Conservation (phyloP, 1,284 basidiomycete species). For the Trametes sp. region DNA sequence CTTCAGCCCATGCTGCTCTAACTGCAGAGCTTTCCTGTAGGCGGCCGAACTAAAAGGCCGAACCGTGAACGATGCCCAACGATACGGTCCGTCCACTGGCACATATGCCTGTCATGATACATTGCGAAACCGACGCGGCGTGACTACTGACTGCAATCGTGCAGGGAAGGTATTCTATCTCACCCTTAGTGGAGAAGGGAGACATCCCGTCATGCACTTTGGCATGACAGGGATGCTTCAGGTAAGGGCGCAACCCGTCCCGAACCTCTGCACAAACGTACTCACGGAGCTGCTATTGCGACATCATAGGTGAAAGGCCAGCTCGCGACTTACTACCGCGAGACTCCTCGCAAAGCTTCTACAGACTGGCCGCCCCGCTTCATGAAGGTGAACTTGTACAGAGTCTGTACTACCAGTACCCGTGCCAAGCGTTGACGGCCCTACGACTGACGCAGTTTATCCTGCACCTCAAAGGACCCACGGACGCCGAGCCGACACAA, state of each 20-base stretch:
- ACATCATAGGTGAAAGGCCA: constrained; percentile 65
- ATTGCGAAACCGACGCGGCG: neutral
- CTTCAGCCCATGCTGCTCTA: neutral
- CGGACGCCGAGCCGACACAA: constrained; percentile 46
- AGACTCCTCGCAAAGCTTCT: constrained; percentile 56
- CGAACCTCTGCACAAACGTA: too few species aligned
- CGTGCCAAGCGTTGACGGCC: too few species aligned
- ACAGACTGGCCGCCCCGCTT: constrained; percentile 82
- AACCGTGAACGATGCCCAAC: constrained; percentile 62
- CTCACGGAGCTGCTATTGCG: too few species aligned
- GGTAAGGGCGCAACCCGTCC: constrained; percentile 43
- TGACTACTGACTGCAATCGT: neutral
- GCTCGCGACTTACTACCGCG: constrained; percentile 69
- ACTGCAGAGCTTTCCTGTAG: constrained; percentile 45
- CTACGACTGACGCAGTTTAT: constrained; percentile 58
- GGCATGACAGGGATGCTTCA: constrained; percentile 88
- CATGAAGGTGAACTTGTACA: constrained; percentile 59
- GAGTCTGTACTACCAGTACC: neutral
- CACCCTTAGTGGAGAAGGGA: constrained; percentile 68
- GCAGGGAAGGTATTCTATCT: constrained; percentile 83
- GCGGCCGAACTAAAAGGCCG: constrained; percentile 66
- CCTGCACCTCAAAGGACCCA: constrained; percentile 55
- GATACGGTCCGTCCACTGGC: constrained; percentile 58
- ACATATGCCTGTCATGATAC: too few species aligned
- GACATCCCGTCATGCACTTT: constrained; percentile 78